These are phyloP conservation scores for Fragaria ananassa DNA, from an alignment of 306 rosid species.

Conservation along the genomic window DNA sequence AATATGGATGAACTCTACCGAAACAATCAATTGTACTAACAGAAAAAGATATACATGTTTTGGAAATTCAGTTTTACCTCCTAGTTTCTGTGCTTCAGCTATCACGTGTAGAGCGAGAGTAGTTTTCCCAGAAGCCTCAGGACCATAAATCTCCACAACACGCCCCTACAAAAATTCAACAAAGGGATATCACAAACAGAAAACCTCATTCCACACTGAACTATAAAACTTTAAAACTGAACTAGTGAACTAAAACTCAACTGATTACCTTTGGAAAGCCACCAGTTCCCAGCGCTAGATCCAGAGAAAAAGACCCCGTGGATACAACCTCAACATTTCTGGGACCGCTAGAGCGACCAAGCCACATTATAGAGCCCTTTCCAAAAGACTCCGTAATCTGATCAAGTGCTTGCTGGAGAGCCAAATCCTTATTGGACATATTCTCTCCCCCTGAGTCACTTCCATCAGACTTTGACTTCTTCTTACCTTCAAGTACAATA, in stretches of 20 bases:
- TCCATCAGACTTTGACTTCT: slow-evolving; percentile 64
- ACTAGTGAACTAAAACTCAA: neutral
- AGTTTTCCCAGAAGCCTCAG: slow-evolving; percentile 95
- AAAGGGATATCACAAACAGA: slow-evolving; percentile 25
- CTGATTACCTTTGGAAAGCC: slow-evolving; percentile 77
- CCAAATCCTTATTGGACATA: slow-evolving; percentile 72
- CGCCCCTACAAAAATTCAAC: slow-evolving; percentile 59
- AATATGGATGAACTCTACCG: neutral
- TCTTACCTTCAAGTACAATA: slow-evolving; percentile 47
- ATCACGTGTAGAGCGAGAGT: slow-evolving; percentile 86
- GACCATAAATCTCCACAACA: slow-evolving; percentile 88
- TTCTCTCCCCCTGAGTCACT: slow-evolving; percentile 65
- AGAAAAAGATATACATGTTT: neutral
- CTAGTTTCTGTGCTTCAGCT: slow-evolving; percentile 92
- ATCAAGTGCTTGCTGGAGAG: slow-evolving; percentile 83
- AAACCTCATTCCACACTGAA: neutral
- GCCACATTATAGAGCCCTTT: slow-evolving; percentile 96
- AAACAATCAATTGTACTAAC: neutral
- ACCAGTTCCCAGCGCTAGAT: slow-evolving; percentile 71
- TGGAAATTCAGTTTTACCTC: slow-evolving; percentile 42
- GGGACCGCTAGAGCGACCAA: slow-evolving; percentile 54
- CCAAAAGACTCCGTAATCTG: slow-evolving; percentile 85
- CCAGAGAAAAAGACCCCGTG: slow-evolving; percentile 82
- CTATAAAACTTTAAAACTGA: neutral
- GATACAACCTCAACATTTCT: slow-evolving; percentile 71